A percentile compares a stretch with the other conserved stretches of the same genome.
phyloP scores from a whole-genome alignment of 768 basidiomycete genomes.

The Rhodosporidiobolus odoratus region DNA sequence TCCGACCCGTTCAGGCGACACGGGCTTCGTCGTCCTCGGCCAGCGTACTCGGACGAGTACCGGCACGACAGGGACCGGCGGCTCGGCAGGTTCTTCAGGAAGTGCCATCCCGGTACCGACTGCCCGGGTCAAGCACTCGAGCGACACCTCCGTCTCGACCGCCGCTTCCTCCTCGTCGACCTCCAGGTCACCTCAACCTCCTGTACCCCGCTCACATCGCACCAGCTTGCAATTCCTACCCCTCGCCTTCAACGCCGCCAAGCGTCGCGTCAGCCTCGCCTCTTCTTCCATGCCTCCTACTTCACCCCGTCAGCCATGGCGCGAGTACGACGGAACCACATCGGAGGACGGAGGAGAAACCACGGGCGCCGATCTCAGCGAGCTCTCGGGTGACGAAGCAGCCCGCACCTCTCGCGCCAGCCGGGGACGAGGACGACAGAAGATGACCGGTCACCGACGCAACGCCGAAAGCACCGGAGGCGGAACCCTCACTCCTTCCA shows the following conservation, averaged over 20 bases:
- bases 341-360: constrained; percentile 17
- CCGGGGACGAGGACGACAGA: background rate
- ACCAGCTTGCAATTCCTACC: background rate
- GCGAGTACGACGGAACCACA: constrained; percentile 24
- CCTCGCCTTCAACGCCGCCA: background rate
- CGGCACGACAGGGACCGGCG: background rate
- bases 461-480: background rate
- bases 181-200: background rate
- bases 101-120: background rate
- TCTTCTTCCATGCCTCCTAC: background rate
- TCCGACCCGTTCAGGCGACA: background rate
- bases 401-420: background rate
- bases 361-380: constrained; percentile 18
- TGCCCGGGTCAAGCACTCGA: background rate
- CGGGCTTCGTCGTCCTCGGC: constrained; percentile 4
- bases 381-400: constrained; percentile 21
- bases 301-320: background rate
- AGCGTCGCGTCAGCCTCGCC: background rate
- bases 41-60: background rate
- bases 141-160: background rate
- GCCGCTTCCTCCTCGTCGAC: background rate
- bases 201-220: background rate
- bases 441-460: background rate
- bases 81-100: background rate
- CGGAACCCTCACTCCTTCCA: background rate